Evolutionary conservation across 257 asterid genomes (phyloP), one percentile per base, ranked within the genome.

Genomic region (Fraxinus americana): DNA sequence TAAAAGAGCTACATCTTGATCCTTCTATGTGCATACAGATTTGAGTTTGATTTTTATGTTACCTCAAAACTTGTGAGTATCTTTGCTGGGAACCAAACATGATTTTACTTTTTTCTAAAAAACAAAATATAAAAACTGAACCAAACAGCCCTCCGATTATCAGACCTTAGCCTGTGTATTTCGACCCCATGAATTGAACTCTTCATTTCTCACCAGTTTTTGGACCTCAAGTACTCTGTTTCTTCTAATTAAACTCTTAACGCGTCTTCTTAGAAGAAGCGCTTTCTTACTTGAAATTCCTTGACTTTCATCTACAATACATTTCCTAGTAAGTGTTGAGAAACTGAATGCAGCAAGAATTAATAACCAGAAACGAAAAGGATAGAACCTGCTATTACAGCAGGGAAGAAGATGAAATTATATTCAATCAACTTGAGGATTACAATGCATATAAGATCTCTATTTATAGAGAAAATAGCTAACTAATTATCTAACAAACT

Each of bases 121-220:
- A 63, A 54, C 23, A 36, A 73, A 67, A 21, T 65, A 23, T 17
- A 65, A 43, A 74, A 36, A 30, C 71, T 65, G 9, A 54, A 21
- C 17, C 70, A 54, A 63, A 67, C 43, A 25, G 61, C 67, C 8
- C 59, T 59, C 5, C 61, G 23, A 54, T 50, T 27, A 77, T 75
- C 90, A 81, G 75, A 92, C 99, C 98, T 95, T 95, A 78, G 97
- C 99, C 80, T 91, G 98, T 65, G 76, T 86, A 66, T 84, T 96
- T 85, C 87, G 89, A 73, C 90, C 90, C 99, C 99, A 95, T 52
- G 94, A 48, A 89, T 91, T 85, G 65, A 82, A 73, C 75, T 88
- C 91, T 80, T 95, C 98, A 82, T 78, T 90, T 83, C 89, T 89
- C 82, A 95, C 85, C 78, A 95, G 91, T 89, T 83, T 95, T 77